Conservation (phyloP, 306 rosid genomes). For the Sindora glabra region DNA sequence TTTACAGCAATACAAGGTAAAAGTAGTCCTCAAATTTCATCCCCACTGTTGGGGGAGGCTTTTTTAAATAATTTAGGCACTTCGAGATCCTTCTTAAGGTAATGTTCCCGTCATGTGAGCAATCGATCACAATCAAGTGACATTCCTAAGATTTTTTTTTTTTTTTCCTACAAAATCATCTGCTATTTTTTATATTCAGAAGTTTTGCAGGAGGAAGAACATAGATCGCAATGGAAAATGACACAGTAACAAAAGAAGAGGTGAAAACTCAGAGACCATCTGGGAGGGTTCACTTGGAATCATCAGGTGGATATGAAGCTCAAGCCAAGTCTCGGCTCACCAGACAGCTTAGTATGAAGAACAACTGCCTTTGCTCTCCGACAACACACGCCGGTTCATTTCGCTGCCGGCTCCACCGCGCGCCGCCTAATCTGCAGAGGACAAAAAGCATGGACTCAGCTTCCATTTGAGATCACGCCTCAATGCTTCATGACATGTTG, state of each 20-base stretch:
- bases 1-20: no score
- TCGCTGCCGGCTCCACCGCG: constrained; percentile 57
- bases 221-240: constrained; percentile 22
- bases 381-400: constrained; percentile 70
- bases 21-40: no score
- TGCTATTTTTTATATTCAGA: neutral
- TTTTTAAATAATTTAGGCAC: no score
- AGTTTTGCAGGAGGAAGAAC: neutral
- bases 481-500: no score
- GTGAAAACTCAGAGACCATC: constrained; percentile 33
- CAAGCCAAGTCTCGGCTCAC: constrained; percentile 18
- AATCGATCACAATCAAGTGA: neutral
- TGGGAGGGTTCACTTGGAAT: constrained; percentile 14
- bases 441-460: constrained; percentile 38
- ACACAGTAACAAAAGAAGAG: constrained; percentile 16
- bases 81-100: constrained; percentile 10
- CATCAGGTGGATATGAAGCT: neutral
- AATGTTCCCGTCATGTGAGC: neutral
- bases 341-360: constrained; percentile 46
- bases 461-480: neutral
- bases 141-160: no score
- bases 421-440: constrained; percentile 34
- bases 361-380: constrained; percentile 56
- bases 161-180: neutral
- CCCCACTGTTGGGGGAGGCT: no score